Percentiles rank a stretch among this genome's conserved stretches.
Evolutionary conservation across 2,329 filamentous ascomycete species (phyloP).

Genomic region (Achaetomium macrosporum): DNA sequence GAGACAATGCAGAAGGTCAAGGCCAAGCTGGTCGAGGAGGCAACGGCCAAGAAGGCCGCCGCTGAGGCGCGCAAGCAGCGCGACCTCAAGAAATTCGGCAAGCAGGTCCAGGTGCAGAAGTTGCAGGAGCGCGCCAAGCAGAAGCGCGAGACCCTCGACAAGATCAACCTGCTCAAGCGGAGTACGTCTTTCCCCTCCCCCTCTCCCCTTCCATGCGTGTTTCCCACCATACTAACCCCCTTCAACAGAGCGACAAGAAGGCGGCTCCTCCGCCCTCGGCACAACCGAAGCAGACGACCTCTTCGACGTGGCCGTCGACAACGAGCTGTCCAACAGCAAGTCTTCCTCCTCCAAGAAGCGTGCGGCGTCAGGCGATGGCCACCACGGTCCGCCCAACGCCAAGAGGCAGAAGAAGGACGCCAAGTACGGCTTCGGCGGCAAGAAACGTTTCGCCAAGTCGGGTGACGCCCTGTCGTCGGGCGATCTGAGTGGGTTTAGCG

Average conservation of each 20-base stretch:
- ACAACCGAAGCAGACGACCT: slow-evolving; percentile 79
- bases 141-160: slow-evolving; percentile 89
- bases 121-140: slow-evolving; percentile 88
- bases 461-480: slow-evolving; percentile 78
- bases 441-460: slow-evolving; percentile 88
- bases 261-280: slow-evolving; percentile 50
- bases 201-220: background rate
- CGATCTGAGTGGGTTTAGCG: slow-evolving; percentile 75
- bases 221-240: slow-evolving; percentile 21
- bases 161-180: slow-evolving; percentile 91
- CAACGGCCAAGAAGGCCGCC: slow-evolving; percentile 84
- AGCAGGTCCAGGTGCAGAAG: slow-evolving; percentile 95
- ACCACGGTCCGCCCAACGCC: slow-evolving; percentile 44
- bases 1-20: slow-evolving; percentile 98
- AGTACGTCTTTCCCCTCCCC: slow-evolving; percentile 55
- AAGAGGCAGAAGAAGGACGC: slow-evolving; percentile 93
- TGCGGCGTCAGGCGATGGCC: slow-evolving; percentile 26
- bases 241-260: slow-evolving; percentile 59
- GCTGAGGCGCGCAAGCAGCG: slow-evolving; percentile 86
- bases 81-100: slow-evolving; percentile 98
- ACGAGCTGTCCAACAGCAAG: slow-evolving; percentile 41
- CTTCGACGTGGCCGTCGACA: slow-evolving; percentile 84
- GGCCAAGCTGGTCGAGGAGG: slow-evolving; percentile 86
- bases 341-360: slow-evolving; percentile 38
- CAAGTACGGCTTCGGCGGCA: slow-evolving; percentile 93